Evolutionary conservation across 1,284 basidiomycete species (phyloP).

Genomic region (Fomitiporia mediterranea): DNA sequence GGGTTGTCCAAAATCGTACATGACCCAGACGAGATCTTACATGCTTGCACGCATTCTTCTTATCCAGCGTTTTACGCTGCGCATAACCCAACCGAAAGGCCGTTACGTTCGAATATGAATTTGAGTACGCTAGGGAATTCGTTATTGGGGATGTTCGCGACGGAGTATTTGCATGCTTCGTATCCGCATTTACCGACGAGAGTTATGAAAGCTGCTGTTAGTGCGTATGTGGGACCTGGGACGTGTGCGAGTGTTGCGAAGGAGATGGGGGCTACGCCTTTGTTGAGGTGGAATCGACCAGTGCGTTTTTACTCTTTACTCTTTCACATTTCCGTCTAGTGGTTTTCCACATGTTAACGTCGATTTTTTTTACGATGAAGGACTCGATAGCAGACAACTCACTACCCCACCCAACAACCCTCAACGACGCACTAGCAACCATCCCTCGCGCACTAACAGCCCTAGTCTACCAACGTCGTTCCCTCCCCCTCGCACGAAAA

Average conservation of each 20-base stretch:
- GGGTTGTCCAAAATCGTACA: conserved; percentile 54
- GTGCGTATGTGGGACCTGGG: conserved; percentile 83
- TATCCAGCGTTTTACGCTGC: conserved; percentile 54
- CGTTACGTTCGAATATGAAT: conserved; percentile 69
- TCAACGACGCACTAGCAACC: conserved; percentile 64
- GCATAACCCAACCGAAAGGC: conserved; percentile 47
- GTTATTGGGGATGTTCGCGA: conserved; percentile 85
- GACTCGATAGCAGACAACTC: conserved; percentile 45
- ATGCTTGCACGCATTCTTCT: conserved; percentile 80
- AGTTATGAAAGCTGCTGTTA: conserved; percentile 86
- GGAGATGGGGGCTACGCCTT: conserved; percentile 70
- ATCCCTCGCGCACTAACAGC: conserved; percentile 73
- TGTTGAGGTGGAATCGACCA: conserved; percentile 67
- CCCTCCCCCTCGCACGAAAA: conserved; percentile 71
- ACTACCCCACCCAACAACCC: conserved; percentile 43
- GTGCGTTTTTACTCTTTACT: conserved; percentile 36
- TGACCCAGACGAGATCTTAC: conserved; percentile 52
- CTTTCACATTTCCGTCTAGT: neutral
- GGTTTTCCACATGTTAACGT: neutral
- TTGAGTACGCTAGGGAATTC: conserved; percentile 83
- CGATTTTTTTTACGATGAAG: conserved; percentile 29
- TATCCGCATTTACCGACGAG: conserved; percentile 92
- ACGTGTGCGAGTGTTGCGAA: conserved; percentile 81
- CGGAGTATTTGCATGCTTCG: conserved; percentile 78
- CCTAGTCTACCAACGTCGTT: conserved; percentile 74